Percentiles rank a stretch among this genome's conserved stretches.
Conservation (phyloP, 129 eudicot genomes). For the Pittosporum tobira region DNA sequence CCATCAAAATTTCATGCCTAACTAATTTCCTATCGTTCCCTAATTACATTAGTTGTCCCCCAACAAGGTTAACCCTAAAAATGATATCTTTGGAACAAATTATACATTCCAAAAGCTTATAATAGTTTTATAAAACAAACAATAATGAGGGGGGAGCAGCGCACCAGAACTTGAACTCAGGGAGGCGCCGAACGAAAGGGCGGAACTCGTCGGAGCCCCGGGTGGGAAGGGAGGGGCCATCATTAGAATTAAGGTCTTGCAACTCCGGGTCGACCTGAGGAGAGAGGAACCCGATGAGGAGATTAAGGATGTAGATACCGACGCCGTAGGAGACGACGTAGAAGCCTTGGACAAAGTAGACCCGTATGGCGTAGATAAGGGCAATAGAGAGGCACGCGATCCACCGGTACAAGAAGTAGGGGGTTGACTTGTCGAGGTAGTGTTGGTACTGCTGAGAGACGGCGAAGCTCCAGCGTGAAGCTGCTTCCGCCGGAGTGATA, state of each 20-base stretch:
- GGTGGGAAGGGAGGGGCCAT: slow-evolving; percentile 58
- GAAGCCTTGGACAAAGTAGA: slow-evolving; percentile 64
- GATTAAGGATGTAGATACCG: slow-evolving; percentile 71
- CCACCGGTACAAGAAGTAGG: slow-evolving; percentile 71
- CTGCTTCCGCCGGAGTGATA: slow-evolving; percentile 41
- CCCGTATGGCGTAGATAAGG: slow-evolving; percentile 42
- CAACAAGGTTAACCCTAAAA: too few species aligned
- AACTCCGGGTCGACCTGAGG: slow-evolving; percentile 85
- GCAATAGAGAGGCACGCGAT: slow-evolving; percentile 44
- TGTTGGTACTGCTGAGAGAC: slow-evolving; percentile 56
- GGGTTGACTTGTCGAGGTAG: slow-evolving; percentile 81
- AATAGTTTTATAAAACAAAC: too few species aligned
- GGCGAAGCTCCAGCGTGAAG: slow-evolving; percentile 37
- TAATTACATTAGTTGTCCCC: too few species aligned
- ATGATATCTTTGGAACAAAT: too few species aligned
- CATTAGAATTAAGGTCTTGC: slow-evolving; percentile 34
- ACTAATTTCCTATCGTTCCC: too few species aligned
- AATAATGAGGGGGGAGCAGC: not conserved
- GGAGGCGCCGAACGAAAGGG: slow-evolving; percentile 80
- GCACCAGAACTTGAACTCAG: slow-evolving; percentile 70
- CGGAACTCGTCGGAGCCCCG: slow-evolving; percentile 80
- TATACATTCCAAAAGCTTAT: too few species aligned
- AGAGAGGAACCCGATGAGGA: slow-evolving; percentile 73
- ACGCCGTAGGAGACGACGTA: slow-evolving; percentile 79
- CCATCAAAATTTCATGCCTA: too few species aligned